Conservation (phyloP, 306 rosid genomes). For the Echinosophora koreensis region DNA sequence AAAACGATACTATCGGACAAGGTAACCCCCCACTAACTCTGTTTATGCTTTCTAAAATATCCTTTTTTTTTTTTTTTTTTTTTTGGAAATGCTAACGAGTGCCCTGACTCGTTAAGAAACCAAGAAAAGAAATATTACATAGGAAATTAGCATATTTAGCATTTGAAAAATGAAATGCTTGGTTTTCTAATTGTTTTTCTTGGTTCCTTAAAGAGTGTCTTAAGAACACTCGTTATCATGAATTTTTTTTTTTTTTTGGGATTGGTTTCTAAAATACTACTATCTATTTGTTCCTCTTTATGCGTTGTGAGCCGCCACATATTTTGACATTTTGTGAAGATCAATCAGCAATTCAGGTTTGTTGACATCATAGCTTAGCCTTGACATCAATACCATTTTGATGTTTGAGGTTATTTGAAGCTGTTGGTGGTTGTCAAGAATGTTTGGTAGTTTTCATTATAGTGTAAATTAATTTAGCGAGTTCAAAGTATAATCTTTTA, state of each 20-base stretch:
- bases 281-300: background rate
- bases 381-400: conserved; percentile 29
- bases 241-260: too few relatives aligned
- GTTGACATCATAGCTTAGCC: conserved; percentile 22
- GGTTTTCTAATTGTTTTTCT: too few relatives aligned
- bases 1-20: background rate
- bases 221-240: too few relatives aligned
- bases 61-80: too few relatives aligned
- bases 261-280: too few relatives aligned
- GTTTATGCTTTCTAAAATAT: too few relatives aligned
- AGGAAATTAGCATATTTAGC: too few relatives aligned
- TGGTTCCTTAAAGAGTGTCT: too few relatives aligned
- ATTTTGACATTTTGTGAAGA: conserved; percentile 9
- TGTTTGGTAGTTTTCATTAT: conserved; percentile 12
- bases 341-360: conserved; percentile 10
- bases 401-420: background rate
- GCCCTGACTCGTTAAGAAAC: too few relatives aligned
- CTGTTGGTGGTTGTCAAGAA: conserved; percentile 31
- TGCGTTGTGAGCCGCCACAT: conserved; percentile 6
- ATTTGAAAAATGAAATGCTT: too few relatives aligned
- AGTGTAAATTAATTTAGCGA: background rate
- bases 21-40: background rate
- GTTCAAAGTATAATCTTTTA: background rate
- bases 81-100: too few relatives aligned
- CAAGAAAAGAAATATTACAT: too few relatives aligned